phyloP scores from a whole-genome alignment of 139 green algal species.

The Chlorella sp. region DNA sequence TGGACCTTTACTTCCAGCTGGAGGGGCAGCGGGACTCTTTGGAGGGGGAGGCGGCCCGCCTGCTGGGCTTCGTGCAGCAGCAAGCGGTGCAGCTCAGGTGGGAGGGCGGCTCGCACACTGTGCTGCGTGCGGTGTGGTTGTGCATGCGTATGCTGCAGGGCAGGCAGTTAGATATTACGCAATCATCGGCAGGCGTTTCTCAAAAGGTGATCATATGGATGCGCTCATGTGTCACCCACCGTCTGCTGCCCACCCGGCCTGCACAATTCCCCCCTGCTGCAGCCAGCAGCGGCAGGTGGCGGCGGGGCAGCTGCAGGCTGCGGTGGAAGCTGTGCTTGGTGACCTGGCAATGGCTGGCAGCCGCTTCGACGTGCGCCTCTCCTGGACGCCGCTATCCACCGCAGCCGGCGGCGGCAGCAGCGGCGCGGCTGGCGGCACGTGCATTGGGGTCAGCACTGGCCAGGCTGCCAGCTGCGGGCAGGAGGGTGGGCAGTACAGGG shows the following conservation, averaged over 20 bases:
- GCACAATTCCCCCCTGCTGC: not conserved
- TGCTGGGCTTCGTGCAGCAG: slow-evolving; percentile 9
- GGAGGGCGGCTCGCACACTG: not conserved
- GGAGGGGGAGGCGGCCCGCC: slow-evolving; percentile 28
- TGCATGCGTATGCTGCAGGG: no score
- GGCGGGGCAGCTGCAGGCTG: slow-evolving; percentile 54
- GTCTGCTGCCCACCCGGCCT: no score
- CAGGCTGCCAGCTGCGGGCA: not conserved
- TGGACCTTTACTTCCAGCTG: slow-evolving; percentile 66
- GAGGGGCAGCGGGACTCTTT: slow-evolving; percentile 50
- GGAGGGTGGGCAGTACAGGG: not conserved
- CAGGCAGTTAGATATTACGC: no score
- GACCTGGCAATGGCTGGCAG: slow-evolving; percentile 75
- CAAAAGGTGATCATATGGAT: not conserved
- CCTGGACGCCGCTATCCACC: slow-evolving; percentile 44
- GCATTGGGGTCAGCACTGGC: not conserved
- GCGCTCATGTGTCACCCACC: not conserved
- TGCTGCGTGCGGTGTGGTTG: not conserved
- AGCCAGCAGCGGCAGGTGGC: slow-evolving; percentile 49
- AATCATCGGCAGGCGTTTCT: not conserved
- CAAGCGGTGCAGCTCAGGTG: slow-evolving; percentile 42
- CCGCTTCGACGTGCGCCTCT: slow-evolving; percentile 77
- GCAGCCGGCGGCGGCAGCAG: not conserved
- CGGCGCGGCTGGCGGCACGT: not conserved
- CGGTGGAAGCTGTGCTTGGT: slow-evolving; percentile 69